These are phyloP conservation scores for Sporodiniella umbellata DNA, from an alignment of 371 early-diverging fungal species.

Conservation along the genomic window DNA sequence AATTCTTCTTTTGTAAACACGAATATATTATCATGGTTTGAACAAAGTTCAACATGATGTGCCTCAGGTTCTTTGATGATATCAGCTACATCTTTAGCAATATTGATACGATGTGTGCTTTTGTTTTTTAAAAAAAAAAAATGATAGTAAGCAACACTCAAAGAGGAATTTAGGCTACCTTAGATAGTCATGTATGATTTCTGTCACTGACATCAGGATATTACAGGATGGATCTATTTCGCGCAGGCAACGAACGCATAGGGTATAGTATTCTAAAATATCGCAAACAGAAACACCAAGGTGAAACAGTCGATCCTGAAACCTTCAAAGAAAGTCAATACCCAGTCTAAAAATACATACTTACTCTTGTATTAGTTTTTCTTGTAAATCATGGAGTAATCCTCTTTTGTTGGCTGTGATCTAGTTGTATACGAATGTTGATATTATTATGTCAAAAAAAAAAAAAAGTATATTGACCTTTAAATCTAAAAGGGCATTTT, in stretches of 20 bases:
- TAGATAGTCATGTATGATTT: constrained; percentile 23
- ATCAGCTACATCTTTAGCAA: constrained; percentile 23
- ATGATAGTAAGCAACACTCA: too few relatives aligned
- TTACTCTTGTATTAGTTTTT: constrained; percentile 26
- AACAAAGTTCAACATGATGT: constrained; percentile 5
- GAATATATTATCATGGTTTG: constrained; percentile 12
- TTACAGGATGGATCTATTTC: constrained; percentile 34
- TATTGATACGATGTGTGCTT: constrained; percentile 25
- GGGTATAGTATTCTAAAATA: constrained; percentile 30
- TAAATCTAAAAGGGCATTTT: constrained; percentile 25
- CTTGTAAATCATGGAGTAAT: constrained; percentile 9
- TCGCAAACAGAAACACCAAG: constrained; percentile 29
- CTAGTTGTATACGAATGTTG: background rate
- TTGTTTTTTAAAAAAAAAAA: background rate
- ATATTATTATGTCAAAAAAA: background rate
- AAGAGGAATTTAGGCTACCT: too few relatives aligned
- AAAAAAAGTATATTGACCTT: constrained; percentile 18
- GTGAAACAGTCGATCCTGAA: constrained; percentile 30
- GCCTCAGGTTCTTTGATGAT: constrained; percentile 22
- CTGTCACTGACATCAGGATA: constrained; percentile 22
- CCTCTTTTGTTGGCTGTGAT: constrained; percentile 14
- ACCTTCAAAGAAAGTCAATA: constrained; percentile 10
- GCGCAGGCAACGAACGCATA: constrained; percentile 30
- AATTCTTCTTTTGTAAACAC: constrained; percentile 25
- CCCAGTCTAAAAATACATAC: background rate